These are phyloP conservation scores for Lumnitzera racemosa DNA, from an alignment of 345 rosid genomes.

Conservation along the genomic window DNA sequence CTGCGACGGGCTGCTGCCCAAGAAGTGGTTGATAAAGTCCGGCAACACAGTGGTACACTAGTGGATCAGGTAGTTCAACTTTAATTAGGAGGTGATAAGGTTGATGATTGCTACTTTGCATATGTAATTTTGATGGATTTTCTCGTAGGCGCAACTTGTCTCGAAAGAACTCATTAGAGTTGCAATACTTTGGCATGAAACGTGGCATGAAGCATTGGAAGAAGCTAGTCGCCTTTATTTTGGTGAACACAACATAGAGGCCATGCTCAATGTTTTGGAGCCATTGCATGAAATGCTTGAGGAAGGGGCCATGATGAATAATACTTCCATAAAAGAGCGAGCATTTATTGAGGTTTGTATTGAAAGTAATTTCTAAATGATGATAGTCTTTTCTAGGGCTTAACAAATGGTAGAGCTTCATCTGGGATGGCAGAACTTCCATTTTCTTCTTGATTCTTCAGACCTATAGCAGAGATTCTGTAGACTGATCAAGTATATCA, in stretches of 20 bases:
- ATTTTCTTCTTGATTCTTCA: no score
- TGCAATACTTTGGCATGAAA: slow-evolving; percentile 98
- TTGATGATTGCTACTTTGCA: no score
- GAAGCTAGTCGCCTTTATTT: slow-evolving; percentile 98
- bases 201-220: slow-evolving; percentile 97
- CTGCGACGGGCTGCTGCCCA: slow-evolving; percentile 91
- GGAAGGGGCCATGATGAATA: slow-evolving; percentile 73
- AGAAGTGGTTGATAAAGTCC: slow-evolving; percentile 96
- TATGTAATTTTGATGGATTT: background rate
- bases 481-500: background rate
- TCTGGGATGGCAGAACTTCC: no score
- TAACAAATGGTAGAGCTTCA: no score
- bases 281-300: slow-evolving; percentile 88
- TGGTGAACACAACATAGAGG: slow-evolving; percentile 96
- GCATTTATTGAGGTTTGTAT: slow-evolving; percentile 83
- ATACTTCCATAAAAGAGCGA: slow-evolving; percentile 75
- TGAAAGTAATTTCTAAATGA: background rate
- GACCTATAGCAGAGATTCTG: no score
- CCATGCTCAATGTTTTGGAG: slow-evolving; percentile 90
- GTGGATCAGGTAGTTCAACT: slow-evolving; percentile 71
- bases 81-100: background rate
- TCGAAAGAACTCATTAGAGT: slow-evolving; percentile 91
- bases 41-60: slow-evolving; percentile 87
- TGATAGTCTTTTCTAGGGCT: background rate
- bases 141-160: slow-evolving; percentile 83